Evolutionary conservation across 768 basidiomycete species (phyloP).

Genomic region (Naganishia vishniacii): DNA sequence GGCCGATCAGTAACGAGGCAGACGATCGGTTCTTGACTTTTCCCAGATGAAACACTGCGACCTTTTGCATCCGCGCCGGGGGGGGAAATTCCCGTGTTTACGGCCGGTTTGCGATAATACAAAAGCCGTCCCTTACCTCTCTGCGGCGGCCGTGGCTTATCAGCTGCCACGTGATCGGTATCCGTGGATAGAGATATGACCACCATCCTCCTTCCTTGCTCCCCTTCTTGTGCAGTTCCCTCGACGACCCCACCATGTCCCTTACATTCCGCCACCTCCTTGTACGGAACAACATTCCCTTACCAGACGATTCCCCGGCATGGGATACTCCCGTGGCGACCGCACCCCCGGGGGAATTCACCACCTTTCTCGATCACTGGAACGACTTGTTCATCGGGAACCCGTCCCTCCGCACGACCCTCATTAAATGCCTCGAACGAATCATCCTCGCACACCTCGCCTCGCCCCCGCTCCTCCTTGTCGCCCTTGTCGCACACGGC

Average conservation of each 20-base stretch:
- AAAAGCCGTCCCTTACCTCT: too few relatives aligned
- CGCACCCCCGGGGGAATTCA: neutral
- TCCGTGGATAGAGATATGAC: too few relatives aligned
- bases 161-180: too few relatives aligned
- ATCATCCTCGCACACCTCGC: conserved; percentile 1
- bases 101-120: too few relatives aligned
- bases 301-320: neutral
- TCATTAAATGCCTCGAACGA: conserved; percentile 1
- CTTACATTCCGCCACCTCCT: conserved; percentile 9
- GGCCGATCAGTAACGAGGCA: too few relatives aligned
- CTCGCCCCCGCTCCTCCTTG: neutral
- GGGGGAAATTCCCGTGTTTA: too few relatives aligned
- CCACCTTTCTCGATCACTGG: neutral
- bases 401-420: conserved; percentile 1
- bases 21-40: too few relatives aligned
- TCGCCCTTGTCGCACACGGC: neutral
- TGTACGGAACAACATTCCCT: conserved; percentile 7
- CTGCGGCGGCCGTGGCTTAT: too few relatives aligned
- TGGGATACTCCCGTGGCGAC: neutral
- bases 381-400: conserved; percentile 3
- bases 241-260: neutral
- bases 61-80: too few relatives aligned
- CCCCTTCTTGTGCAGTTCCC: too few relatives aligned
- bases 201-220: too few relatives aligned
- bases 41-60: too few relatives aligned